Evolutionary conservation across 768 basidiomycete species (phyloP), one percentile per base, ranked within the genome.

Genomic region (Tricholoma flavovirens): DNA sequence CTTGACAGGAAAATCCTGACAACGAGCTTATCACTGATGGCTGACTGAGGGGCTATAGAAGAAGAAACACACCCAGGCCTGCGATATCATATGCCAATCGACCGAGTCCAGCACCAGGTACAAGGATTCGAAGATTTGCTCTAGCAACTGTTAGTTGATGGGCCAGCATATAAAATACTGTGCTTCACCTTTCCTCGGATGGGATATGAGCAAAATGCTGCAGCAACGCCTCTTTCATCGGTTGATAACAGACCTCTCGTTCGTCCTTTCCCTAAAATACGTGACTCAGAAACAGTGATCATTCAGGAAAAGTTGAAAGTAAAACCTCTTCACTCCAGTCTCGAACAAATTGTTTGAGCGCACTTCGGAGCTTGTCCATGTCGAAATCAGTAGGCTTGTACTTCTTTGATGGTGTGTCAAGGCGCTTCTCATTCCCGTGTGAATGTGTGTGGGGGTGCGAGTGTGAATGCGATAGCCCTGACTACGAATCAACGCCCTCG

Each of bases 331-430:
- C 80, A 57, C 88, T 90, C 94, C 95, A 98, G 66, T 98, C 94
- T 11, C 94, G 80, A 9, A 93, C 93, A 51, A 96, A 87, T 63
- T 96, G 93, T 65, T 96, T 92, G 36, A 98, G 71, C 0, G 94
- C 96, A 64, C 92, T 94, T 56, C 93, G 75, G 38, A 98, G 74
- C 66, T 96, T 95, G 67, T 97, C 93, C 84, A 90, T 88, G 62
- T 93, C 88, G 58, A 81, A 81, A 35, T 91, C 88, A 0, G 80
- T 83, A 0, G 84, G 80, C 56, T 73, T 77, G 60, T 77, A 78
- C 49, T 67, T 69, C 42, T 70, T 64, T 48, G 33, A 61, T 46
- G 57, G 59, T 19, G 49, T 62, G 43, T 17, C 61, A 2, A 38
- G 54, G 52, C 69, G 69, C 5, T 62, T 54, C 6, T 62, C 62